Percentiles rank a stretch among this genome's conserved stretches.
phyloP scores from a whole-genome alignment of 257 asterid species.

The Nicotiana tomentosiformis region DNA sequence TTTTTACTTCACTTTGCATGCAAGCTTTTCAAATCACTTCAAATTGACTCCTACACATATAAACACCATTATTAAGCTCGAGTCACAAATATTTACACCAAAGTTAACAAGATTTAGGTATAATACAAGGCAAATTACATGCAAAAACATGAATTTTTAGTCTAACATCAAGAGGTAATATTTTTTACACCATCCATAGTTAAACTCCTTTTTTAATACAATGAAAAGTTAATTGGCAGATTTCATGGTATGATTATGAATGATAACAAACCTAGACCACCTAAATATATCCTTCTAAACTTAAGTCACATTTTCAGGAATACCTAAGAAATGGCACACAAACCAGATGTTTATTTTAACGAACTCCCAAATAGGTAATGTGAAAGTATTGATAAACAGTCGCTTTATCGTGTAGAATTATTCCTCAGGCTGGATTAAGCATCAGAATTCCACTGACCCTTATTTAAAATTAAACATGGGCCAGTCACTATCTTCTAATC shows the following conservation, averaged over 20 bases:
- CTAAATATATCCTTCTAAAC: background rate
- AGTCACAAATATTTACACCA: no score
- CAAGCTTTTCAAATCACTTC: no score
- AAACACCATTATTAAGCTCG: no score
- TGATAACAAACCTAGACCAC: background rate
- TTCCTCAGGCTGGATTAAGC: background rate
- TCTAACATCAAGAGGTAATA: no score
- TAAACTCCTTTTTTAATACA: no score
- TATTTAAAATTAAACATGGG: background rate
- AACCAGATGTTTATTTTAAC: background rate
- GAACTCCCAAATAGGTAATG: background rate
- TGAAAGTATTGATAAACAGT: background rate
- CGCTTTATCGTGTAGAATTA: background rate
- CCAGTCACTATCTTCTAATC: background rate
- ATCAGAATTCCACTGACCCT: background rate
- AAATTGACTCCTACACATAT: no score
- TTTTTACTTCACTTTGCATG: no score
- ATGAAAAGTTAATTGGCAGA: background rate
- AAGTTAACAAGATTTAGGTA: no score
- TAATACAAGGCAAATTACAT: no score
- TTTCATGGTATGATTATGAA: background rate
- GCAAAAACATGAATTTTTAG: no score
- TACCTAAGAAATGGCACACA: background rate
- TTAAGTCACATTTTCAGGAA: background rate
- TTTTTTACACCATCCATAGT: no score